phyloP scores from a whole-genome alignment of 331 rosid species.

The Arachis monticola region DNA sequence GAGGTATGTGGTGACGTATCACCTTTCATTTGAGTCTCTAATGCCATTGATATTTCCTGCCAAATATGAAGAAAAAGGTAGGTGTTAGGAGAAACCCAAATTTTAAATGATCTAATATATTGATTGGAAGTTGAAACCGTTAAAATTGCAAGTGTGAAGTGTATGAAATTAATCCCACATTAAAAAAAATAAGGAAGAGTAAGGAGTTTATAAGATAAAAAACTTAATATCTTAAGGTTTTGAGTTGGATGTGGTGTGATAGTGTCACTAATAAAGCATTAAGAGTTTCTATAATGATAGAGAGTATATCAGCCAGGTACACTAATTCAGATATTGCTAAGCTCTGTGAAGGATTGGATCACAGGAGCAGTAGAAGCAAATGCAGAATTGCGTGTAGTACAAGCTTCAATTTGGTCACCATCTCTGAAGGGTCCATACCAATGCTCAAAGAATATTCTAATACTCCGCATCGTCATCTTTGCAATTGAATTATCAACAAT shows the following conservation, averaged over 20 bases:
- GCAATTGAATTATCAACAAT: constrained; percentile 46
- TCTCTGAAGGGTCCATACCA: constrained; percentile 98
- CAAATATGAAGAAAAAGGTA: constrained; percentile 21
- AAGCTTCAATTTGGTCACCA: constrained; percentile 94
- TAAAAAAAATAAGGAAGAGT: too few relatives aligned
- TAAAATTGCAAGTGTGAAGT: too few relatives aligned
- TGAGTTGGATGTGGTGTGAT: too few relatives aligned
- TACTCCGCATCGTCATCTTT: constrained; percentile 52
- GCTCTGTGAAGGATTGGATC: neutral
- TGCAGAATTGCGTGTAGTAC: constrained; percentile 80
- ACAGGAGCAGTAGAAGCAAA: constrained; percentile 75
- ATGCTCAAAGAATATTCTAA: constrained; percentile 76
- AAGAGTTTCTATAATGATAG: too few relatives aligned
- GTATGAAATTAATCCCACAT: too few relatives aligned
- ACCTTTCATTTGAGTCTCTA: constrained; percentile 51
- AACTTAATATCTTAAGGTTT: too few relatives aligned
- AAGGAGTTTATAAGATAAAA: too few relatives aligned
- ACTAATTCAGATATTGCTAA: neutral
- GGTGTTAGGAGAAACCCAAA: constrained; percentile 20
- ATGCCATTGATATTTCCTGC: constrained; percentile 69
- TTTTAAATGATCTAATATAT: constrained; percentile 3
- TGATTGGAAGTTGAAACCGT: neutral
- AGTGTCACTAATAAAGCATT: too few relatives aligned
- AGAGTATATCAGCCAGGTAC: neutral
- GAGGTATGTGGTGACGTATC: too few relatives aligned